Conservation (phyloP, 768 basidiomycete genomes). For the Mycena amicta region DNA sequence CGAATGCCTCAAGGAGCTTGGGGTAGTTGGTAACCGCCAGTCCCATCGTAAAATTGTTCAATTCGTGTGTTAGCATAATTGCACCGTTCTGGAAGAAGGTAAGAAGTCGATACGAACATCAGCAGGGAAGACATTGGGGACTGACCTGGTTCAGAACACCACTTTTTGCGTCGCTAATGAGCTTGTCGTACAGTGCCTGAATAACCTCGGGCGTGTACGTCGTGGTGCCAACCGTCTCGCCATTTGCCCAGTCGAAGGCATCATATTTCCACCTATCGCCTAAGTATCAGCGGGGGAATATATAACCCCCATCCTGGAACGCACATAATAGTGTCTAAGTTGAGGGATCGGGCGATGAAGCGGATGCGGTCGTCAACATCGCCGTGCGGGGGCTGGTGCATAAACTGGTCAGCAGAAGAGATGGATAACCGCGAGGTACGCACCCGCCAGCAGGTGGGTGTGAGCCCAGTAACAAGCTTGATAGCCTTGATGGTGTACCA, state of each 20-base stretch:
- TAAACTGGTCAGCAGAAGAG: too few species aligned
- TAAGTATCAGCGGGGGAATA: background rate
- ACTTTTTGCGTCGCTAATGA: background rate
- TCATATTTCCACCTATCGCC: constrained; percentile 39
- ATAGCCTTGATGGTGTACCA: constrained; percentile 69
- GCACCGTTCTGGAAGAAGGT: constrained; percentile 8
- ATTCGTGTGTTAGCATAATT: constrained; percentile 47
- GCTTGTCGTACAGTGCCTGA: constrained; percentile 11
- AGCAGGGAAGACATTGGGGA: background rate
- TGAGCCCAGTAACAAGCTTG: constrained; percentile 56
- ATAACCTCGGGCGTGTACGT: background rate
- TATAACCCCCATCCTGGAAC: constrained; percentile 30
- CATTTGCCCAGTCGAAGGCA: constrained; percentile 72
- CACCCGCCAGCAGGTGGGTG: constrained; percentile 64
- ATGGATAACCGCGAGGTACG: constrained; percentile 16
- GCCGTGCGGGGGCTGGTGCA: constrained; percentile 13
- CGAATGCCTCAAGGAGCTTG: constrained; percentile 47
- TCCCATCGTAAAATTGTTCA: constrained; percentile 65
- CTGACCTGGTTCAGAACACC: constrained; percentile 13
- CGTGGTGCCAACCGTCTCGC: background rate
- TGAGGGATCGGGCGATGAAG: constrained; percentile 18
- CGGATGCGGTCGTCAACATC: constrained; percentile 22
- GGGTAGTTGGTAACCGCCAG: constrained; percentile 56
- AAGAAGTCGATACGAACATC: background rate
- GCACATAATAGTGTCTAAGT: constrained; percentile 64